Conservation (phyloP, 2,329 filamentous ascomycete genomes). For the Fusarium napiforme region DNA sequence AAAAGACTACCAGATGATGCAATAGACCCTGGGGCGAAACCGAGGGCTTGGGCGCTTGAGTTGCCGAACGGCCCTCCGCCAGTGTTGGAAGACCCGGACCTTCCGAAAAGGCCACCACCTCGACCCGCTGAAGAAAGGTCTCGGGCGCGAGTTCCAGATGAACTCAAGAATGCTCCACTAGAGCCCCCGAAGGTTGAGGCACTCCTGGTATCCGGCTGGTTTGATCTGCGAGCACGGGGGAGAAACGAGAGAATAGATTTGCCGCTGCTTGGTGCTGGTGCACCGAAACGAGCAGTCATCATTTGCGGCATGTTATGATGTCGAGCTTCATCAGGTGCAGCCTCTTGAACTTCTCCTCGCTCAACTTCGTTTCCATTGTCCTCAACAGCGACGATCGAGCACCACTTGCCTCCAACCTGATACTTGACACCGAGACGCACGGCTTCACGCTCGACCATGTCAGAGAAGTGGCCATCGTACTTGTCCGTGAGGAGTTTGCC, state of each 20-base stretch:
- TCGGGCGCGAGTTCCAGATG: neutral
- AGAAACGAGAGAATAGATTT: too few species aligned
- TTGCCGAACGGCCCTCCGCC: neutral
- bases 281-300: neutral
- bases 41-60: neutral
- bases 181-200: neutral
- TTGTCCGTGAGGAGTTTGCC: slow-evolving; percentile 59
- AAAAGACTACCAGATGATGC: neutral
- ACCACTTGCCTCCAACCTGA: slow-evolving; percentile 76
- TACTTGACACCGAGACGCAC: slow-evolving; percentile 73
- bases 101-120: neutral
- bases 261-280: too few species aligned
- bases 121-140: neutral
- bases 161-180: neutral
- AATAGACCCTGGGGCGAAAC: too few species aligned
- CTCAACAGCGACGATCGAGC: slow-evolving; percentile 77
- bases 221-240: too few species aligned
- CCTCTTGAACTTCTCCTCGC: neutral
- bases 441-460: slow-evolving; percentile 73
- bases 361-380: slow-evolving; percentile 43
- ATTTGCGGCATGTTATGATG: too few species aligned
- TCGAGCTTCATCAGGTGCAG: neutral
- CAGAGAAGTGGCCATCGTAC: slow-evolving; percentile 62
- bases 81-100: neutral
- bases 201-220: neutral